Evolutionary conservation across 148 eudicot species (phyloP), one percentile per base, ranked within the genome.

Genomic region (Chenopodium suecicum): DNA sequence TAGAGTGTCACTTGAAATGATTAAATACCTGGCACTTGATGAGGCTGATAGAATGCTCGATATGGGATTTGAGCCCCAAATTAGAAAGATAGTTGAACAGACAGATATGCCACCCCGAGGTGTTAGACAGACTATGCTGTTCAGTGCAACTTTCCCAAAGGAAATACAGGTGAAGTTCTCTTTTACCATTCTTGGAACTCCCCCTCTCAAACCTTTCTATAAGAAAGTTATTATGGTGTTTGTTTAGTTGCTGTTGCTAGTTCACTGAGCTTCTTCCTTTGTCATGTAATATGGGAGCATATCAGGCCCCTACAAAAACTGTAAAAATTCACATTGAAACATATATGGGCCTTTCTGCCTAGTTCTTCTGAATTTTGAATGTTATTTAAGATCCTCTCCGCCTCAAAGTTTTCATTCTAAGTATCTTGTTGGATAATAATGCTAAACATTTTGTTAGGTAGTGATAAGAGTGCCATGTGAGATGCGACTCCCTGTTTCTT

Each of bases 31-130:
- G 81, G 97, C 97, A 60, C 98, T 93, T 82, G 98, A 94, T 58
- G 98, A 94, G 81, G 98, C 97, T 65, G 98, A 94, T 78, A 88
- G 98, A 71, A 93, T 94, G 98, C 87, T 94, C 65, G 98, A 94
- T 85, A 92, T 94, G 98, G 97, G 98, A 41, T 94, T 94, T 86
- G 98, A 94, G 81, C 98, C 98, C 64, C 98, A 94, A 79, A 94
- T 94, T 29, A 91, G 98, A 81, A 94, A 94, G 88, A 94, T 94
- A 29, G 98, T 94, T 84, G 91, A 94, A 82, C 94, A 94, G 78
- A 94, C 92, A 87, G 95, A 89, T 87, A 94, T 91, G 97, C 95
- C 98, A 81, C 90, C 88, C 7, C 88, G 81, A 67, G 98, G 98
- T 62, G 80, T 77, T 34, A 85, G 98, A 82, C 98, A 94, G 86